phyloP scores from a whole-genome alignment of 148 eudicot species.

The Beta vulgaris region DNA sequence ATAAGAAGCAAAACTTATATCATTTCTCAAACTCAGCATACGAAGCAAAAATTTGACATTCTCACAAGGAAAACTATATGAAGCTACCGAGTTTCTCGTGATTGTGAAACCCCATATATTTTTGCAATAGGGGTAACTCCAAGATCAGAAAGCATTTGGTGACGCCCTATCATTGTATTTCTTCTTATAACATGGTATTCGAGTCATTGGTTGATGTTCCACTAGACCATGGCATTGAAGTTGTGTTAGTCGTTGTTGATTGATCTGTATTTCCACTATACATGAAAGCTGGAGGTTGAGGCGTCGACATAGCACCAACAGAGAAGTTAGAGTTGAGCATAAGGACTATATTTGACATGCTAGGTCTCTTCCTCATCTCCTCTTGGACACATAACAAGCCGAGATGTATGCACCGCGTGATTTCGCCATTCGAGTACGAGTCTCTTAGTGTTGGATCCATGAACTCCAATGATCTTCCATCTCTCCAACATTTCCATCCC shows the following conservation, averaged over 20 bases:
- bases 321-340: constrained; percentile 20
- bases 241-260: constrained; percentile 6
- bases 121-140: not conserved
- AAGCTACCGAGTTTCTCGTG: not conserved
- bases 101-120: too few relatives aligned
- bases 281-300: constrained; percentile 15
- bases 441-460: constrained; percentile 19
- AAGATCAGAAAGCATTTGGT: not conserved
- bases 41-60: not conserved
- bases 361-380: constrained; percentile 19
- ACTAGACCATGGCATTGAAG: constrained; percentile 18
- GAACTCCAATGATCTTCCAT: constrained; percentile 8
- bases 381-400: constrained; percentile 28
- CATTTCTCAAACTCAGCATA: not conserved
- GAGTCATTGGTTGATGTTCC: constrained; percentile 8
- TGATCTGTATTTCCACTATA: constrained; percentile 7
- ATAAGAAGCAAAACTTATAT: too few relatives aligned
- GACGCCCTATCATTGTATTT: too few relatives aligned
- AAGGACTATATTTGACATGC: constrained; percentile 13
- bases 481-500: constrained; percentile 26
- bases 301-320: constrained; percentile 2
- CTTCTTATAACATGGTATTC: not conserved
- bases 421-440: constrained; percentile 11
- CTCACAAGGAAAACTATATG: not conserved
- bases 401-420: constrained; percentile 11